Base-by-base conservation (phyloP, 257 asterid species). In the Nicotiana sylvestris region DNA sequence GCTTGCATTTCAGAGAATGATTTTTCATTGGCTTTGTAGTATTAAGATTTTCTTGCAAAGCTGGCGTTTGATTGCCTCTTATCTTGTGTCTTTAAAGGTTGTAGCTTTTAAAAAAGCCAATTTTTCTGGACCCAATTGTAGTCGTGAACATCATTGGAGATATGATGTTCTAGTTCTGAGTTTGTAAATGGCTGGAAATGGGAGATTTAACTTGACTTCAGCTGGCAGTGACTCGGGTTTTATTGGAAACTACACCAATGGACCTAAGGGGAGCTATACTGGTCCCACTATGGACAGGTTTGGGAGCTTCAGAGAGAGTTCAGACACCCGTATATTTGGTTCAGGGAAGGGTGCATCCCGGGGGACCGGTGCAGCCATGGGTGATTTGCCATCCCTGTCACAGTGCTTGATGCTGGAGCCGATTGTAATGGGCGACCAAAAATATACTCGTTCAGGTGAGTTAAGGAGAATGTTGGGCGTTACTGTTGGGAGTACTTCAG, bases 301-400 rank as follows among this genome's bases (percentile, higher is more conserved):
- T 56, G 90, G 94, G 82, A 96, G 98, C 91, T 94, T 93, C 88
- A 89, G 96, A 82, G 98, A 96, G 84, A 86, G 90, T 85, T 87
- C 91, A 76, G 97, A 93, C 64, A 89, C 86, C 64, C 90, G 97
- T 84, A 82, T 85, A 56, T 85, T 87, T 84, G 88, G 91, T 84
- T 88, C 93, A 66, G 95, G 90, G 43, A 94, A 91, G 89, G 88
- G 89, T 79, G 89, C 90, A 84, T 89, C 94, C 69, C 87, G 95
- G 83, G 93, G 88, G 39, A 83, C 82, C 88, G 90, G 88, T 78
- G 74, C 90, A 81, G 83, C 88, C 4, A 69, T 86, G 8, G 97
- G 90, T 53, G 98, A 93, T 64, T 83, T 85, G 80, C 89, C 98
- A 39, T n/a, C 91, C 56, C 85, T 91, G 83, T 82, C 92, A 17